Evolutionary conservation across 1,284 basidiomycete genomes (phyloP), one percentile per base, ranked within the genome.

Genomic region (Boletus subluridellus): DNA sequence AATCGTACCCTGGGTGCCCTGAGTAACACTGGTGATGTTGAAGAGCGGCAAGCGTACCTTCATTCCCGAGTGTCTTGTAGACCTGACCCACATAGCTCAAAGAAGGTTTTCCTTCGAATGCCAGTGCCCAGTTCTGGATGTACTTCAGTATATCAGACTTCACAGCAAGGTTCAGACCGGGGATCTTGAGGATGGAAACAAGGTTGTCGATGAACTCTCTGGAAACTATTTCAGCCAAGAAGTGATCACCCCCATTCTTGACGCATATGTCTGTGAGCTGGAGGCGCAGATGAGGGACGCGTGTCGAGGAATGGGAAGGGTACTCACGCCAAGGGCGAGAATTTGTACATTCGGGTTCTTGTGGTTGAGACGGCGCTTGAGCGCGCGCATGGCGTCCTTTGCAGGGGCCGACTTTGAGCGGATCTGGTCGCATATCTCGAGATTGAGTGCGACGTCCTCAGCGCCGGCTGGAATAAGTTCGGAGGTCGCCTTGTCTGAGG

Each of bases 311-410:
- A 15, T 49, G 1, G 26, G 28, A 9, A 24, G 17, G 39, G 11
- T 21, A 81, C 90, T 69, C 72, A 96, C 94, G 10, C 86, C 82
- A 26, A 98, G 82, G 15, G 93, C 86, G 57, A 96, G 81, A 49
- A 97, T 80, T 74, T 95, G 94, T 11, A 98, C 95, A 65, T 98
- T 97, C 2, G 95, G 95, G 73, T 99, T 99, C 83, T 92, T 91
- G 77, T 98, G 92, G 65, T 89, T 87, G 50, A 99, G 77, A 44
- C 96, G 83, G 38, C 87, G 83, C 75, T 95, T 95, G 68, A 99
- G 80, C 39, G 90, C 86, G 61, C 90, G 89, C 87, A 95, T 92
- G 2, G 96, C 92, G 61, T 91, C 87, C 73, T 91, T 91, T 11
- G 95, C 87, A 28, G 84, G 83, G 0, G 92, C 90, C 45, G 90